These are phyloP conservation scores for Tilletia caries DNA, from an alignment of 1,284 basidiomycete species.

Conservation along the genomic window DNA sequence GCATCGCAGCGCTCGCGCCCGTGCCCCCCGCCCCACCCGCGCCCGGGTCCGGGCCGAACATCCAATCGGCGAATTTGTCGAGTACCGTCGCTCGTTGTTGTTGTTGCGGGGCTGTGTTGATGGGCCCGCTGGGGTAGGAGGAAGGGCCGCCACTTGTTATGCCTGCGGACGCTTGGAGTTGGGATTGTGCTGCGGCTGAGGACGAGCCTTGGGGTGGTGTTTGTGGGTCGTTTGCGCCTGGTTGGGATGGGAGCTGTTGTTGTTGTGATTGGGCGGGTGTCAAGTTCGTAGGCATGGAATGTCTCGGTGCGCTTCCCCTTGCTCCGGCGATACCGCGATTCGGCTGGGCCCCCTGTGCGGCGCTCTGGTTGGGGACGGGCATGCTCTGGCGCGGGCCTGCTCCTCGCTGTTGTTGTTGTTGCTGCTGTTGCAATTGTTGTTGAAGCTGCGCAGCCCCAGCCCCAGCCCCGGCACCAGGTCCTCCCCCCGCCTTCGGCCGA, in stretches of 20 bases:
- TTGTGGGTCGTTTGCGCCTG: not conserved
- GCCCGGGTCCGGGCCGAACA: slow-evolving; percentile 54
- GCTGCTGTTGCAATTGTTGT: slow-evolving; percentile 32
- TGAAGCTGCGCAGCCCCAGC: not conserved
- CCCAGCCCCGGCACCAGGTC: too few species aligned
- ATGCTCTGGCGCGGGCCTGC: slow-evolving; percentile 12
- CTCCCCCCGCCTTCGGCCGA: slow-evolving; percentile 36
- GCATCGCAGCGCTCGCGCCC: slow-evolving; percentile 57
- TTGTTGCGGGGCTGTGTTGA: not conserved
- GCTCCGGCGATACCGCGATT: not conserved
- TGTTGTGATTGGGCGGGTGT: not conserved
- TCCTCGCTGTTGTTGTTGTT: slow-evolving; percentile 5
- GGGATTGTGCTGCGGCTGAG: not conserved
- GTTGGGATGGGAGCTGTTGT: not conserved
- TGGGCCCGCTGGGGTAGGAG: not conserved
- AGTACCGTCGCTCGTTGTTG: slow-evolving; percentile 31
- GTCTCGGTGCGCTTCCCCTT: not conserved
- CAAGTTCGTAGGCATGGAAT: not conserved
- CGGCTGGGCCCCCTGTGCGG: not conserved
- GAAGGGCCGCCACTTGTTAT: not conserved
- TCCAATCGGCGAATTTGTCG: slow-evolving; percentile 55
- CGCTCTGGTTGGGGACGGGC: not conserved
- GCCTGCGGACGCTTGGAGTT: not conserved
- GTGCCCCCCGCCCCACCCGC: slow-evolving; percentile 11
- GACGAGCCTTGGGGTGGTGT: not conserved